Evolutionary conservation across 2,329 filamentous ascomycete species (phyloP).

Genomic region (Trichoderma sp.): DNA sequence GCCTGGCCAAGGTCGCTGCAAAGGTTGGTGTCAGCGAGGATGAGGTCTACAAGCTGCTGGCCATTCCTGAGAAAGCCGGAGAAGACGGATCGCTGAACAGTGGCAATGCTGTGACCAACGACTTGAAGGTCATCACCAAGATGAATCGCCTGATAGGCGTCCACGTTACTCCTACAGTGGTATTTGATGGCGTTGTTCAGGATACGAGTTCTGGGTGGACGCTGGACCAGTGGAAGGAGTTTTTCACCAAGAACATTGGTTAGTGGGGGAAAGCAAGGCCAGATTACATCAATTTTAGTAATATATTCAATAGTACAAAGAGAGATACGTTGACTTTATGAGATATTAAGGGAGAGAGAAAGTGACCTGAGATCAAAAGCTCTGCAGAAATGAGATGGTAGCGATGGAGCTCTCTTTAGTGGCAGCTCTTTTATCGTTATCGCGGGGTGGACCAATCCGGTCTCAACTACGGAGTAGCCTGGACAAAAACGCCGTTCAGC

Average conservation of each 20-base stretch:
- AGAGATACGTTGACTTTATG: neutral
- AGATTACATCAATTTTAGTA: neutral
- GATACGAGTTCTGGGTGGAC: slow-evolving; percentile 80
- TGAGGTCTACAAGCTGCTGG: slow-evolving; percentile 70
- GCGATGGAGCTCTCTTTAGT: neutral
- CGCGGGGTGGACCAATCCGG: slow-evolving; percentile 14
- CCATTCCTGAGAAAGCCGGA: slow-evolving; percentile 68
- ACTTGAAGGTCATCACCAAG: slow-evolving; percentile 84
- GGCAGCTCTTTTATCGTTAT: slow-evolving; percentile 18
- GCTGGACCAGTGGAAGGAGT: slow-evolving; percentile 82
- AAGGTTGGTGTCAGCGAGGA: slow-evolving; percentile 70
- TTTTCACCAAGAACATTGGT: slow-evolving; percentile 64
- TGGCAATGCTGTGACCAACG: slow-evolving; percentile 82
- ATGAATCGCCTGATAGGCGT: slow-evolving; percentile 77
- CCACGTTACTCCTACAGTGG: slow-evolving; percentile 88
- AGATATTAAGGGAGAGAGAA: neutral
- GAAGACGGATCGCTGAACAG: slow-evolving; percentile 71
- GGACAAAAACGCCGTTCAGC: neutral
- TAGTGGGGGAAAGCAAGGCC: slow-evolving; percentile 34
- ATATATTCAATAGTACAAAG: neutral
- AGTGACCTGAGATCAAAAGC: neutral
- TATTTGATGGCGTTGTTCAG: slow-evolving; percentile 85
- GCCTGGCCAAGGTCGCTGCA: slow-evolving; percentile 74
- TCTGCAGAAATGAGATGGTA: neutral
- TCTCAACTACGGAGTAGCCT: neutral